A percentile compares a stretch with the other conserved stretches of the same genome.
Conservation (phyloP, 106 monocot species). For the Gastrodia elata region DNA sequence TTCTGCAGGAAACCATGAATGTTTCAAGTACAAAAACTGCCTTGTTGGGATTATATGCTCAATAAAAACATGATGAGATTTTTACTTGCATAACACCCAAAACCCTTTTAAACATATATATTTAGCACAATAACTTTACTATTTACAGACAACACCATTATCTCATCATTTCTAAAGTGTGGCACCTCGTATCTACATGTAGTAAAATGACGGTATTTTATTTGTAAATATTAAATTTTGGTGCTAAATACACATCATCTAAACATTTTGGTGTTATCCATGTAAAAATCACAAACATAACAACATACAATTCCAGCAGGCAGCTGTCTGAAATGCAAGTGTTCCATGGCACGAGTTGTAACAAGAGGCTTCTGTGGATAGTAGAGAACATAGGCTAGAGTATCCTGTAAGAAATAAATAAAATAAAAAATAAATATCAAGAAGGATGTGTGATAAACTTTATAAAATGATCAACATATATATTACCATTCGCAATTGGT, state of each 20-base stretch:
- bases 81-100: too few relatives aligned
- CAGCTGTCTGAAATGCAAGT: conserved; percentile 94
- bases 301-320: conserved; percentile 95
- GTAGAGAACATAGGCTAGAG: conserved; percentile 96
- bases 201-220: too few relatives aligned
- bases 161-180: too few relatives aligned
- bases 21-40: background rate
- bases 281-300: too few relatives aligned
- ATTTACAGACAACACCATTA: too few relatives aligned
- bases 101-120: too few relatives aligned
- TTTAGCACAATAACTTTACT: too few relatives aligned
- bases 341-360: conserved; percentile 99
- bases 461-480: background rate
- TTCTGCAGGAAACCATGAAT: conserved; percentile 39
- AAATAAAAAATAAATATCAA: conserved; percentile 1
- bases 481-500: conserved; percentile 85
- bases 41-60: background rate
- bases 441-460: background rate
- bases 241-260: too few relatives aligned
- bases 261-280: too few relatives aligned
- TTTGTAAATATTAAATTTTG: too few relatives aligned
- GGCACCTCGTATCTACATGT: too few relatives aligned
- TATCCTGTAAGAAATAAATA: conserved; percentile 58
- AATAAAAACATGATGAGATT: too few relatives aligned
- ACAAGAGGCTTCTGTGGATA: conserved; percentile 99